Evolutionary conservation across 805 yeast species (phyloP).

Genomic region (Schwanniomyces yamadae): DNA sequence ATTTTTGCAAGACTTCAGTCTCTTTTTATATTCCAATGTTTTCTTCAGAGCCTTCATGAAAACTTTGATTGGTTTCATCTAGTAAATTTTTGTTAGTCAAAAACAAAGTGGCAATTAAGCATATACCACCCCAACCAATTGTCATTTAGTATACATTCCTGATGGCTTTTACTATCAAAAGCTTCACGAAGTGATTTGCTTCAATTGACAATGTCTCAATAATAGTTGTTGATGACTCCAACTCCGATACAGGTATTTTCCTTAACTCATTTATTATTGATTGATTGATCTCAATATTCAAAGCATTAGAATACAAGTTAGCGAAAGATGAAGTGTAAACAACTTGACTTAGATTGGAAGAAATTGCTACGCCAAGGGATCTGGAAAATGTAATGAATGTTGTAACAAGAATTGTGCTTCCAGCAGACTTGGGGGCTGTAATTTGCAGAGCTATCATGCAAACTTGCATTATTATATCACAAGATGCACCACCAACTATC

Average conservation of each 20-base stretch:
- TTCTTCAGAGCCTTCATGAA: no score
- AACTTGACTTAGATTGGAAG: conserved; percentile 41
- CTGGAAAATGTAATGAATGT: conserved; percentile 45
- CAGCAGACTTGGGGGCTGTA: conserved; percentile 50
- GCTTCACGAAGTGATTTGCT: conserved; percentile 19
- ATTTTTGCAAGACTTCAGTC: no score
- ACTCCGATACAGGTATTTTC: conserved; percentile 9
- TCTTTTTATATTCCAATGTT: no score
- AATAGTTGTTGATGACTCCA: conserved; percentile 15
- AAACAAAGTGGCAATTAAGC: conserved; percentile 5
- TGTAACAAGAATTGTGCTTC: conserved; percentile 49
- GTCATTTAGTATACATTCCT: conserved; percentile 40
- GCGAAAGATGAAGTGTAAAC: conserved; percentile 30
- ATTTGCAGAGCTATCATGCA: conserved; percentile 45
- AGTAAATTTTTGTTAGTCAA: conserved; percentile 10
- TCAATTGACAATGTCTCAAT: conserved; percentile 11
- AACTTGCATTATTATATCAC: conserved; percentile 51
- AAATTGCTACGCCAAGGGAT: conserved; percentile 46
- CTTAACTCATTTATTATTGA: neutral
- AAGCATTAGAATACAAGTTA: conserved; percentile 10
- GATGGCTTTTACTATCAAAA: conserved; percentile 34
- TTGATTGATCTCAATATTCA: neutral
- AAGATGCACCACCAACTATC: conserved; percentile 45
- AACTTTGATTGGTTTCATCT: no score
- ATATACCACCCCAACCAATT: conserved; percentile 33